Evolutionary conservation across 2,329 filamentous ascomycete species (phyloP), one percentile per base, ranked within the genome.

Genomic region (Neonectria hederae): DNA sequence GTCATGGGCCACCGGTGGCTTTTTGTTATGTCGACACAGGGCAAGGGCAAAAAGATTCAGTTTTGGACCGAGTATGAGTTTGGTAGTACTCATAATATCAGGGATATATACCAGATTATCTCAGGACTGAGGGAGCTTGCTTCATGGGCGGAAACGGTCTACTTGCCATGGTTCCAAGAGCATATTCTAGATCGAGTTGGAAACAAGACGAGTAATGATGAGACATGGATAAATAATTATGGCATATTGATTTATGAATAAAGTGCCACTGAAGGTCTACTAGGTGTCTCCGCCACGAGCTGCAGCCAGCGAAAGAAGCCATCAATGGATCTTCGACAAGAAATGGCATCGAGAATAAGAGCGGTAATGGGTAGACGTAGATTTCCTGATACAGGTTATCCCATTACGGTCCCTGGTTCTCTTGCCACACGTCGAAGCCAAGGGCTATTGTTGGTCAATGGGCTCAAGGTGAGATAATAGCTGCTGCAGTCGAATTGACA

Each of bases 81-180:
- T 46, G 22, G 43, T 8, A 46, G 43, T 24, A 46, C 43, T 46
- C 22, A 46, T 46, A 46, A 26, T 6, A 46, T 46, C 43, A 46
- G 43, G 21, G 5, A 46, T 24, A 46, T 46, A 46, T 46, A 46
- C 21, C 22, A 46, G 43, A 46, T 46, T 6, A 46, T 46, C 43
- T 46, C 43, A 8, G 43, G 43, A 46, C 43, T 46, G 22, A 46
- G 43, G 22, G 43, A 46, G 21, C 43, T 46, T 46, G 22, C 43
- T 46, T 26, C 11, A 17, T 61, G 54, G 40, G 49, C 58, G 40
- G 45, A 55, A 45, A 53, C 53, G 21, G 51, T 61, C 22, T 61
- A 61, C 52, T 30, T 61, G 52, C 51, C 58, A 32, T 61, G 58
- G 58, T 55, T 61, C 55, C 53, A 51, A 24, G 30, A 40, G 30